Evolutionary conservation across 163 green algal species (phyloP), one percentile per base, ranked within the genome.

Genomic region (Volvox carteri): DNA sequence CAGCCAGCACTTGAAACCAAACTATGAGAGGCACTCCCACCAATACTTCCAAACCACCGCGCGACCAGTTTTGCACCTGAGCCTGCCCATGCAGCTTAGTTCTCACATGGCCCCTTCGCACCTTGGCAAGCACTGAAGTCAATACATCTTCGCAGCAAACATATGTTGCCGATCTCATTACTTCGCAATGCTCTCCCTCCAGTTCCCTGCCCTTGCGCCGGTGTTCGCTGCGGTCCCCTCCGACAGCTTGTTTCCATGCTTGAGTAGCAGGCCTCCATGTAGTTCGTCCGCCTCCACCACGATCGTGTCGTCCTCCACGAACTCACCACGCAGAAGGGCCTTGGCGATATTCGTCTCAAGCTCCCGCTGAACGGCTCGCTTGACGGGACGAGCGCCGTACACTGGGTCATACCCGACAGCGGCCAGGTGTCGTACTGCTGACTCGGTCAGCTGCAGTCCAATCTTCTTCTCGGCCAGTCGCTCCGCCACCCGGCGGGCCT

Each of bases 401-500:
- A 93, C 88, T 14, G 95, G 95, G 86, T 97, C 95, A 86, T 95
- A 97, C 33, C 42, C 97, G 94, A 33, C 90, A 87, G 28, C 81
- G 25, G 95, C 94, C 48, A 97, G 89, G 79, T 90, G 95, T 28
- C 97, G 91, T 1, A 98, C 75, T 1, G 97, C 97, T 30, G 70
- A 46, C 0, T 98, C 96, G 1, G 80, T 77, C 62, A 99, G 89
- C 56, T 94, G 73, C 85, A 99, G 92, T 2, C 78, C 90, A 67
- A 99, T 99, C 95, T 99, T 99, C 87, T 97, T 97, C 62, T 98
- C 96, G 18, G 90, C 90, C 73, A 99, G 92, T 0, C 98, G 95
- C 84, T 97, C 75, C 23, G 93, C 92, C 25, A 99, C 96, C 46
- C 97, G 95, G 88, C 96, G 91, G 74, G 94, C 95, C 91, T 87